These are phyloP conservation scores for Syzygium aqueum DNA, from an alignment of 345 rosid genomes.

Conservation along the genomic window DNA sequence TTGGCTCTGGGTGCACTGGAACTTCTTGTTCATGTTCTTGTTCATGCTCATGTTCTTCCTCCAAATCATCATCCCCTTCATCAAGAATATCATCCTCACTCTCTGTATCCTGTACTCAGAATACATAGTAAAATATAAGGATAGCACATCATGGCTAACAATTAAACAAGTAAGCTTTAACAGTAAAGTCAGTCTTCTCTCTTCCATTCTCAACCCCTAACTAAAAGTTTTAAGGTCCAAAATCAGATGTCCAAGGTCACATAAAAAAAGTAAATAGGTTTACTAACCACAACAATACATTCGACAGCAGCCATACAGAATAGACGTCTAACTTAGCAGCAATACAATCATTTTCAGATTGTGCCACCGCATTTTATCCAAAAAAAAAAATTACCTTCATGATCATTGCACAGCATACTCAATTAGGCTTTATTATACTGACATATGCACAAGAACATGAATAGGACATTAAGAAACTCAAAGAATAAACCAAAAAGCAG, in stretches of 20 bases:
- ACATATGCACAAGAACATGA: not conserved
- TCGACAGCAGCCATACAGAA: not conserved
- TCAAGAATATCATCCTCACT: slow-evolving; percentile 77
- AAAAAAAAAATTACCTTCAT: not conserved
- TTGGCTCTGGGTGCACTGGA: slow-evolving; percentile 35
- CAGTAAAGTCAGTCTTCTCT: not conserved
- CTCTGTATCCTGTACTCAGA: slow-evolving; percentile 57
- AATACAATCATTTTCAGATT: not conserved
- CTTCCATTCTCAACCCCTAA: not conserved
- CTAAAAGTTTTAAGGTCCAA: not conserved
- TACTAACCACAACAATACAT: not conserved
- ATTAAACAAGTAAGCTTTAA: not conserved
- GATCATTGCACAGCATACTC: not conserved
- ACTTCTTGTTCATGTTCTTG: slow-evolving; percentile 49
- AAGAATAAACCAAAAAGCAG: not conserved
- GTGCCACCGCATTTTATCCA: not conserved
- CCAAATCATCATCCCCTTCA: slow-evolving; percentile 76
- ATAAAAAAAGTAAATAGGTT: not conserved
- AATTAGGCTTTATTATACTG: not conserved
- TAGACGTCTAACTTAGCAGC: not conserved
- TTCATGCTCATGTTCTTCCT: slow-evolving; percentile 67
- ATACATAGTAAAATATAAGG: not conserved
- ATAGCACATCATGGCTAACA: not conserved
- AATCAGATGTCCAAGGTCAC: not conserved
- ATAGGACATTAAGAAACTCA: not conserved